phyloP scores from a whole-genome alignment of 2,329 filamentous ascomycete species.

The Apiospora kogelbergensis region DNA sequence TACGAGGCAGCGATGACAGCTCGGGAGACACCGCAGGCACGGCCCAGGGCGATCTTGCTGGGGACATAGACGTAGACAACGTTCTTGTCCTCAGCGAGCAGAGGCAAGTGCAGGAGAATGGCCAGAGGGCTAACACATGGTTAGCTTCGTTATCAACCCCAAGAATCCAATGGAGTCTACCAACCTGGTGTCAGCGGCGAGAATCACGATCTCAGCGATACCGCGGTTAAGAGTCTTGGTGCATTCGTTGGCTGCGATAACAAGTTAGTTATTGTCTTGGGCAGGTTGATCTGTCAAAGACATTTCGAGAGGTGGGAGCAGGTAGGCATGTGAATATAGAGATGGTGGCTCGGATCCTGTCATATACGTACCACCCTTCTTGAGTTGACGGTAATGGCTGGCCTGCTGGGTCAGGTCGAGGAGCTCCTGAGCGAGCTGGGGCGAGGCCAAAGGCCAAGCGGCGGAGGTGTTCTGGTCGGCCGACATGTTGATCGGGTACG shows the following conservation, averaged over 20 bases:
- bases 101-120: constrained; percentile 85
- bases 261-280: no score
- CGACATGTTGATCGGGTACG: constrained; percentile 25
- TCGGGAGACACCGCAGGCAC: constrained; percentile 85
- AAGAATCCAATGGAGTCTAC: neutral
- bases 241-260: constrained; percentile 66
- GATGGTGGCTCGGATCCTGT: no score
- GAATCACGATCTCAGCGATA: constrained; percentile 81
- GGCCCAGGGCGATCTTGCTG: constrained; percentile 76
- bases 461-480: constrained; percentile 23
- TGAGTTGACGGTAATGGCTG: constrained; percentile 67
- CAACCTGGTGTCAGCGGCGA: constrained; percentile 60
- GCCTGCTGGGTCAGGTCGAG: constrained; percentile 79
- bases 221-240: constrained; percentile 92
- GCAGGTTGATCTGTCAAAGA: no score
- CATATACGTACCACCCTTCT: neutral
- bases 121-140: constrained; percentile 29
- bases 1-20: constrained; percentile 77
- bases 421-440: constrained; percentile 75
- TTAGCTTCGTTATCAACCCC: no score
- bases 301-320: no score
- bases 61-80: constrained; percentile 49
- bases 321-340: no score
- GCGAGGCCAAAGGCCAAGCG: constrained; percentile 70
- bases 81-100: constrained; percentile 82